These are phyloP conservation scores for Pseudopyricularia javanii DNA, from an alignment of 2,329 filamentous ascomycete genomes.

Conservation along the genomic window DNA sequence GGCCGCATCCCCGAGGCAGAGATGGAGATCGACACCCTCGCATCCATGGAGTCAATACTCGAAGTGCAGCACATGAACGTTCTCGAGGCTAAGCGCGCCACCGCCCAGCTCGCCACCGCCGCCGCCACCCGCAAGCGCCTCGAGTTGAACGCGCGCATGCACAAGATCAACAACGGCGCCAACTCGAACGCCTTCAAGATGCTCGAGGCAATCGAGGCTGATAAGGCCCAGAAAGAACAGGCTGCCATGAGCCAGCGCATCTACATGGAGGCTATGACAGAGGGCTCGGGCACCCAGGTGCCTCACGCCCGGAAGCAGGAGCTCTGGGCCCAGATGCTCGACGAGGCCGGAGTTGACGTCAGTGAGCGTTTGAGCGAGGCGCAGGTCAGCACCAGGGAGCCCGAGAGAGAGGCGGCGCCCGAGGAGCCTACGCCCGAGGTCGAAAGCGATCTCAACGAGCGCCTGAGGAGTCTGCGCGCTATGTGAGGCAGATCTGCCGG, in stretches of 20 bases:
- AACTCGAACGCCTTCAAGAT: not conserved
- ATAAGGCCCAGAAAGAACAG: constrained; percentile 27
- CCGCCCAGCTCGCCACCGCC: not conserved
- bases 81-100: not conserved
- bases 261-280: constrained; percentile 75
- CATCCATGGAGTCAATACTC: not conserved
- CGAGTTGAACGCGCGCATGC: not conserved
- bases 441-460: constrained; percentile 61
- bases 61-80: not conserved
- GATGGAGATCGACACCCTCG: not conserved
- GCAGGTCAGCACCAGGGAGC: constrained; percentile 43
- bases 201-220: not conserved
- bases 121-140: not conserved
- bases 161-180: not conserved
- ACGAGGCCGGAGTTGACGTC: constrained; percentile 77
- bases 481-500: not conserved
- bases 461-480: constrained; percentile 41
- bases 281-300: constrained; percentile 61
- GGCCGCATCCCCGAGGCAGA: not conserved
- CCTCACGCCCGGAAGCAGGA: constrained; percentile 78
- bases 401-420: constrained; percentile 36
- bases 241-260: constrained; percentile 29
- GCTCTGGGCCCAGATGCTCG: constrained; percentile 72
- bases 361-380: constrained; percentile 57
- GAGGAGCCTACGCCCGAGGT: constrained; percentile 63